phyloP scores from a whole-genome alignment of 2,329 filamentous ascomycete species.

The Sphaceloma murrayae region DNA sequence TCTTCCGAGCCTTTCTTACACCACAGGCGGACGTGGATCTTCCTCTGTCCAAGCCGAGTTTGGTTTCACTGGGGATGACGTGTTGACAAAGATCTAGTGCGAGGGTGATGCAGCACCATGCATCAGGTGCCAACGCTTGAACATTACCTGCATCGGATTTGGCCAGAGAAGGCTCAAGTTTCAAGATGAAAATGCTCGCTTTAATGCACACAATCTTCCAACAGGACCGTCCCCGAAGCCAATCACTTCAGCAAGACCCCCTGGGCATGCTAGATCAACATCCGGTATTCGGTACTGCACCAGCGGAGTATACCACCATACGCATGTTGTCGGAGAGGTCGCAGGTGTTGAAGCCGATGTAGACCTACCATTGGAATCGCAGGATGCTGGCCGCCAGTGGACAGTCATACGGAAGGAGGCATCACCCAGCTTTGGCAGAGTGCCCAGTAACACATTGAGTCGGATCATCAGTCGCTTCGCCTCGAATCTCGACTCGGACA shows the following conservation, averaged over 20 bases:
- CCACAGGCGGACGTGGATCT: too few species aligned
- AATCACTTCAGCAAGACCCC: neutral
- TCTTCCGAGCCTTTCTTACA: too few species aligned
- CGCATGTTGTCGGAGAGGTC: too few species aligned
- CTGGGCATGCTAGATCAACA: too few species aligned
- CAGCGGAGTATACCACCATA: too few species aligned
- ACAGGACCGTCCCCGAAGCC: neutral
- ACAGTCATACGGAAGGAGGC: neutral
- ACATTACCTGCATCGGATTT: conserved; percentile 2
- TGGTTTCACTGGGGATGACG: too few species aligned
- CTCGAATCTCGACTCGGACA: conserved; percentile 1
- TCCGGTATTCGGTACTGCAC: too few species aligned
- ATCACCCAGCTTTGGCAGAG: conserved; percentile 3
- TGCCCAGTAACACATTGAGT: conserved; percentile 2
- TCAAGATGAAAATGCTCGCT: conserved; percentile 14
- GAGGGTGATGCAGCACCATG: conserved; percentile 5
- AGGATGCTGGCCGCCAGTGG: neutral
- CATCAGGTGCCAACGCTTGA: conserved; percentile 9
- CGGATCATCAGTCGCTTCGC: conserved; percentile 4
- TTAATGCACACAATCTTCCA: neutral
- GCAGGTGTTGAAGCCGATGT: too few species aligned
- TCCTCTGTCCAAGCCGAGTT: too few species aligned
- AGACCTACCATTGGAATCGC: too few species aligned
- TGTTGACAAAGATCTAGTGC: too few species aligned
- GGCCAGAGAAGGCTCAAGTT: conserved; percentile 14